Evolutionary conservation across 192 early-diverging fungal species (phyloP).

Genomic region (Phlyctochytrium arcticum): DNA sequence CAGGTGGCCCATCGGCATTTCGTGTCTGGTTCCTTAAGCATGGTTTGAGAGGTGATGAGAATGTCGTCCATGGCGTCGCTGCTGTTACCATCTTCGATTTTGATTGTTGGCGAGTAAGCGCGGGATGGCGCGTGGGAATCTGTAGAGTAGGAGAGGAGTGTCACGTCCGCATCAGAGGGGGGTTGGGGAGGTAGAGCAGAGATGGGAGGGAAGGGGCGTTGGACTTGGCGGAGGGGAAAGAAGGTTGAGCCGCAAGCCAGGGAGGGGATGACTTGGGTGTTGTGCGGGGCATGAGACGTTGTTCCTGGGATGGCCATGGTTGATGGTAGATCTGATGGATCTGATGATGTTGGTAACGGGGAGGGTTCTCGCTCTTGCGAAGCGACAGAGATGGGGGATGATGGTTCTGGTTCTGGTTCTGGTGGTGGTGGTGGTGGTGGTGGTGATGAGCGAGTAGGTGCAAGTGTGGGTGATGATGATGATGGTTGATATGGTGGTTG

Average conservation of each 20-base stretch:
- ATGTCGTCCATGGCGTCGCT: neutral
- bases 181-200: too few relatives aligned
- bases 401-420: neutral
- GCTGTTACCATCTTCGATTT: neutral
- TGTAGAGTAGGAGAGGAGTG: neutral
- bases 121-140: neutral
- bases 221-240: too few relatives aligned
- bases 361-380: neutral
- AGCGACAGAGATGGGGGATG: neutral
- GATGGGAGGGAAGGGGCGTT: too few relatives aligned
- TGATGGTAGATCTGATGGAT: too few relatives aligned
- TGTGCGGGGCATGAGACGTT: neutral
- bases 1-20: conserved; percentile 41
- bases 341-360: neutral
- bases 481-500: neutral
- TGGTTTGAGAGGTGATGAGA: too few relatives aligned
- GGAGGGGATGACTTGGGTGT: neutral
- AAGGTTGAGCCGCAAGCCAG: too few relatives aligned
- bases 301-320: neutral
- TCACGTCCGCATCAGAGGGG: neutral
- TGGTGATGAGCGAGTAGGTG: neutral
- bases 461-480: neutral
- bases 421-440: neutral
- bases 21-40: neutral
- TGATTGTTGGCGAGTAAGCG: neutral